Evolutionary conservation across 2,329 filamentous ascomycete genomes (phyloP).

Genomic region (Aspergillus sp.): DNA sequence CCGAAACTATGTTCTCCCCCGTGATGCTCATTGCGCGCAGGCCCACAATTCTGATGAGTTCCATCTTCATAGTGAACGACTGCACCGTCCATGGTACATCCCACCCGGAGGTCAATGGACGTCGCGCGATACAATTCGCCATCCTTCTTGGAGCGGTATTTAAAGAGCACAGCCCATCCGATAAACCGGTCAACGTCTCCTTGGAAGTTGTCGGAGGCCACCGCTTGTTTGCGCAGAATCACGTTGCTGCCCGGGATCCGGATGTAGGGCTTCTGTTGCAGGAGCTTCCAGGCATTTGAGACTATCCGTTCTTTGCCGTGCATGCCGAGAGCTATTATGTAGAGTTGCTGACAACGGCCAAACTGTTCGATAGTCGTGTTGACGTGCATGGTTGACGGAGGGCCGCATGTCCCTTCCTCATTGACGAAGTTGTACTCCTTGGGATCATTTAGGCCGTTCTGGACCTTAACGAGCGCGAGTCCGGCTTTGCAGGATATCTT

Average conservation of each 20-base stretch:
- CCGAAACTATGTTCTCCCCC: not conserved
- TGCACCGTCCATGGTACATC: not conserved
- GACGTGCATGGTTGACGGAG: not conserved
- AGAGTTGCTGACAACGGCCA: not conserved
- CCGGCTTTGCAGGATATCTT: not conserved
- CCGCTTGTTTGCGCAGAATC: not conserved
- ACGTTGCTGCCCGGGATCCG: not conserved
- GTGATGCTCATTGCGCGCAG: not conserved
- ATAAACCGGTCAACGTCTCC: not conserved
- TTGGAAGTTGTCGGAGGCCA: not conserved
- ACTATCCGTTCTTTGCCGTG: not conserved
- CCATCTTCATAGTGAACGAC: slow-evolving; percentile 1
- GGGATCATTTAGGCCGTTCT: not conserved
- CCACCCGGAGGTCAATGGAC: not conserved
- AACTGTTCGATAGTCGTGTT: not conserved
- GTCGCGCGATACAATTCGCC: not conserved
- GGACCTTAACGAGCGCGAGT: not conserved
- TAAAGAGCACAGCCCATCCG: not conserved
- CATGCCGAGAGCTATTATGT: not conserved
- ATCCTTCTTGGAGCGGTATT: not conserved
- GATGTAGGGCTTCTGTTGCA: not conserved
- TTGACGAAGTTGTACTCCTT: not conserved
- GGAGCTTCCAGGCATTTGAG: not conserved
- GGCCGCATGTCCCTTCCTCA: not conserved
- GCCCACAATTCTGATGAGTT: not conserved